phyloP scores from a whole-genome alignment of 148 eudicot species.

The Heliamphora exappendiculata region DNA sequence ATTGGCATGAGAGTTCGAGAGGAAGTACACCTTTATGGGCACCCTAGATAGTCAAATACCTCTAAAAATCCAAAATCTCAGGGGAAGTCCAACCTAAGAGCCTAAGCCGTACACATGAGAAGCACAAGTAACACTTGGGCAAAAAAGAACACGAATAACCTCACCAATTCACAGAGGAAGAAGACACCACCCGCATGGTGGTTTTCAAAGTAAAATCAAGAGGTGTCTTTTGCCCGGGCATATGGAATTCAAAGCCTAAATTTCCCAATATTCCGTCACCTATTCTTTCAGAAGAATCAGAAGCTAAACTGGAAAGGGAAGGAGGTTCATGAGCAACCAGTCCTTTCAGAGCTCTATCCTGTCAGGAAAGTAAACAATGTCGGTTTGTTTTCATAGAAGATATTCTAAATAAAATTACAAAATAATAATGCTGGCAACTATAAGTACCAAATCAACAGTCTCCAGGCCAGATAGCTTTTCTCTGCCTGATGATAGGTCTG shows the following conservation, averaged over 20 bases:
- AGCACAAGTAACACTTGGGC: background rate
- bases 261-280: constrained; percentile 31
- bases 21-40: no score
- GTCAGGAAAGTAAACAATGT: constrained; percentile 12
- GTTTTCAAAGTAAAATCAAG: constrained; percentile 88
- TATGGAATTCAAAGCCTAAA: constrained; percentile 44
- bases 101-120: background rate
- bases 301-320: constrained; percentile 29
- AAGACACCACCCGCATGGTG: constrained; percentile 58
- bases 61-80: background rate
- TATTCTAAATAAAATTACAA: no score
- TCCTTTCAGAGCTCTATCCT: constrained; percentile 88
- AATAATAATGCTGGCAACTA: background rate
- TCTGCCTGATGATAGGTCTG: constrained; percentile 61
- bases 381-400: background rate
- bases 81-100: background rate
- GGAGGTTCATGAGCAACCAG: constrained; percentile 52
- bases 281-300: constrained; percentile 33
- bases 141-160: constrained; percentile 15
- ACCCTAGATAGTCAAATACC: background rate
- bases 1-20: no score
- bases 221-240: constrained; percentile 52
- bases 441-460: constrained; percentile 66
- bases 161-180: constrained; percentile 76
- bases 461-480: constrained; percentile 36